Base-by-base conservation (phyloP, 1,284 basidiomycete genomes). In the Retiboletus fuscus region DNA sequence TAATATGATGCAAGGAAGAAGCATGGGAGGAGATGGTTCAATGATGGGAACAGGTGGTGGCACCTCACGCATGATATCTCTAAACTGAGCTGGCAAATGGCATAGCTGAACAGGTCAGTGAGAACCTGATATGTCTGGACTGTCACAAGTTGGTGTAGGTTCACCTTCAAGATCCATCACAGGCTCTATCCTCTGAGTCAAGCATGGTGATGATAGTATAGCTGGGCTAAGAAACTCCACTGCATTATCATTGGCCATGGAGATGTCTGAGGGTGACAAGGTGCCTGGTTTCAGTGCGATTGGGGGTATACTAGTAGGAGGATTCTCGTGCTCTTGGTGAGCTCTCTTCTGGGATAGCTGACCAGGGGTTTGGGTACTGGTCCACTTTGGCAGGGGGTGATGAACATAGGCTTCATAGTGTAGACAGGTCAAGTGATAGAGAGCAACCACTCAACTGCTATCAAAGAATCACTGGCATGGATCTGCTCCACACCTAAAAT, bases 401-500 rank as follows among this genome's bases (percentile, higher is more conserved):
- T 28, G n/a, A 24, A 26, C 16, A 26, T 53, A 53, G n/a, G 51
- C 51, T 26, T 15, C 51, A 53, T 53, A 53, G n/a, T 53, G 51
- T 53, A 7, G 51, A 16, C 51, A 53, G 6, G 51, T 28, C 51
- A 16, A 46, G 39, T 20, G 41, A 57, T 65, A 41, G 12, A 65
- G 10, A 55, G 51, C 3, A 1, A 65, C 39, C 3, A 18, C 43
- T 3, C 26, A 20, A 65, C 51, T 22, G 7, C 26, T 65, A 10
- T 65, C 20, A 24, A 65, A 65, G 28, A 53, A 30, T 18, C 7
- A 26, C 22, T 43, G 26, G 34, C 53, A 65, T 24, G 51, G 18
- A 12, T 57, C 41, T 0, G 64, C 64, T 20, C 51, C 53, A 26
- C 64, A 65, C 26, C 22, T 65, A 30, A 65, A 65, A 43, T 10